Evolutionary conservation across 441 rosid genomes (phyloP), one percentile per base, ranked within the genome.

Genomic region (Gossypium aridum): DNA sequence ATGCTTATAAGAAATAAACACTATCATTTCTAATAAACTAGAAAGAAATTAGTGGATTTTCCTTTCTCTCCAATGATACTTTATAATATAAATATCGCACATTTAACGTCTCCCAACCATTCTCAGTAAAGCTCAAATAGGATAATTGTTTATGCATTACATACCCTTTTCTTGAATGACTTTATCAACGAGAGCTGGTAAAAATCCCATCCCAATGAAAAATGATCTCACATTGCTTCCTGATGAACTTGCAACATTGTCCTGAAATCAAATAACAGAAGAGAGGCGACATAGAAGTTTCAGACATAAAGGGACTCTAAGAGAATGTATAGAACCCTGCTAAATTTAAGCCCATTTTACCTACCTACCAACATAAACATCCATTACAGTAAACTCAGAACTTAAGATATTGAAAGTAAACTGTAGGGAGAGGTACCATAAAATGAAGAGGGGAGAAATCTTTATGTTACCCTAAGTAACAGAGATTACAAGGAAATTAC

Each of bases 171-270:
- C 95, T 73, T 86, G 81, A 67, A 95, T 86, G 26, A 79, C 95
- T 87, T 83, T 88, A 80, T 90, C 87, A 12, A 89, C 90, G 78
- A 86, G 92, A 76, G 89, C 79, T 20, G 95, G 83, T 49, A 74
- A 67, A 79, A 87, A 95, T 45, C 99, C 97, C 99, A 95, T 93
- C 82, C 85, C 97, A 66, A 83, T 77, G 20, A 95, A 80, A 70
- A 85, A 84, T 4, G 94, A 88, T 78, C 88, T 88, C 4, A 84
- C 75, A 77, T 80, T 78, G 87, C 88, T 88, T 78, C 87, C 84
- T 28, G 97, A 91, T 77, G 99, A 93, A 76, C 98, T 91, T 71
- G 99, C 91, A 62, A 74, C 83, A 80, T 83, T 81, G 59, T 85
- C 86, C 99, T 95, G 90, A 74, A 80, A 75, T 66, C 56, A 70